Evolutionary conservation across 2,329 filamentous ascomycete genomes (phyloP).

Genomic region (Nigrospora sphaerica): DNA sequence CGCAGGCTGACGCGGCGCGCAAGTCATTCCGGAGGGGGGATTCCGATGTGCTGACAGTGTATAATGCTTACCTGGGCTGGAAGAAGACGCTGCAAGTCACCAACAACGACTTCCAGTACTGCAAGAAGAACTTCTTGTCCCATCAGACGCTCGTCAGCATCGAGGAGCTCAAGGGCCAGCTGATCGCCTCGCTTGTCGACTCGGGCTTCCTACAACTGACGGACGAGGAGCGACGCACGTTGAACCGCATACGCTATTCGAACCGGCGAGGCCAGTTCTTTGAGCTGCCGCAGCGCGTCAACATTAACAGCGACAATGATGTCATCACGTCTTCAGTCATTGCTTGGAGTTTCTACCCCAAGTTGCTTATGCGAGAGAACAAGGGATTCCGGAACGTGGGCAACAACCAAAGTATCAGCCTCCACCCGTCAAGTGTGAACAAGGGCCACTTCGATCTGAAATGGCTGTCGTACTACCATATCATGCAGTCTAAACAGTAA

Average conservation of each 20-base stretch:
- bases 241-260: slow-evolving; percentile 63
- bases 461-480: slow-evolving; percentile 93
- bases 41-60: slow-evolving; percentile 86
- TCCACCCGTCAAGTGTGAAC: slow-evolving; percentile 88
- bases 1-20: slow-evolving; percentile 74
- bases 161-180: slow-evolving; percentile 90
- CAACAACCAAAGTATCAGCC: slow-evolving; percentile 83
- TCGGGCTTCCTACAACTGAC: slow-evolving; percentile 75
- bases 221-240: slow-evolving; percentile 59
- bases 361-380: slow-evolving; percentile 72
- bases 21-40: slow-evolving; percentile 76
- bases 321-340: slow-evolving; percentile 73
- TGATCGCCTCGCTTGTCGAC: slow-evolving; percentile 78
- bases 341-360: slow-evolving; percentile 93
- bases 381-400: slow-evolving; percentile 87
- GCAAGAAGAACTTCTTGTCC: slow-evolving; percentile 88
- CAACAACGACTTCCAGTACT: slow-evolving; percentile 79
- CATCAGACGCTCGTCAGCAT: slow-evolving; percentile 86
- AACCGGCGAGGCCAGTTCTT: slow-evolving; percentile 70
- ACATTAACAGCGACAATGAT: slow-evolving; percentile 74
- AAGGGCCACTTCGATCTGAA: slow-evolving; percentile 60
- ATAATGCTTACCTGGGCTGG: slow-evolving; percentile 91
- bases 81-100: slow-evolving; percentile 70
- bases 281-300: slow-evolving; percentile 67
- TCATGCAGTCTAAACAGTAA: slow-evolving; percentile 85